phyloP scores from a whole-genome alignment of 768 basidiomycete species.

The Trametes cubensis region DNA sequence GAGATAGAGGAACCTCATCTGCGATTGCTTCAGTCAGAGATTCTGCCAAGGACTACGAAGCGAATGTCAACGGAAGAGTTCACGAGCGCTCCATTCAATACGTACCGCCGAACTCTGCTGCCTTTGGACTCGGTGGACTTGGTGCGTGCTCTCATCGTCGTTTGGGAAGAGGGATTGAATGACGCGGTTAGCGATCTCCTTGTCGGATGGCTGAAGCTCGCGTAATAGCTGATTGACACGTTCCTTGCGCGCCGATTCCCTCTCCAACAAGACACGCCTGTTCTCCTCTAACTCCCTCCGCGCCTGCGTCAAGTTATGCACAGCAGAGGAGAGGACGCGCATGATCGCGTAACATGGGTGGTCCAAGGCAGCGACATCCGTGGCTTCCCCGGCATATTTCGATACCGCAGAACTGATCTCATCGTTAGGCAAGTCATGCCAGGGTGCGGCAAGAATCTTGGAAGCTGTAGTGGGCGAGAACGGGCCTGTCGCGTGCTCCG shows the following conservation, averaged over 20 bases:
- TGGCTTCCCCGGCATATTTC: slow-evolving; percentile 45
- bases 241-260: slow-evolving; percentile 52
- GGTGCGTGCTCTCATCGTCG: slow-evolving; percentile 47
- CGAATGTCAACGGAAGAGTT: background rate
- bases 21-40: slow-evolving; percentile 49
- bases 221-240: slow-evolving; percentile 59
- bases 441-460: slow-evolving; percentile 65
- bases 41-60: slow-evolving; percentile 46
- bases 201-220: slow-evolving; percentile 62
- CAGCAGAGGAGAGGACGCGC: slow-evolving; percentile 68
- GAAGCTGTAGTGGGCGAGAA: slow-evolving; percentile 32
- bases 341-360: slow-evolving; percentile 71
- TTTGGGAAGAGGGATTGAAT: slow-evolving; percentile 65
- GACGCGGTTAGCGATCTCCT: slow-evolving; percentile 67
- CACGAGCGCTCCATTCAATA: slow-evolving; percentile 2
- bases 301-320: slow-evolving; percentile 57
- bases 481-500: slow-evolving; percentile 6
- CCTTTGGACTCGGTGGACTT: slow-evolving; percentile 44
- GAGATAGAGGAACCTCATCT: slow-evolving; percentile 50
- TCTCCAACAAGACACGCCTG: slow-evolving; percentile 56
- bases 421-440: slow-evolving; percentile 80
- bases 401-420: slow-evolving; percentile 69
- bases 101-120: slow-evolving; percentile 64
- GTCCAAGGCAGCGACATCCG: slow-evolving; percentile 46
- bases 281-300: slow-evolving; percentile 68